Percentiles rank a stretch among this genome's conserved stretches.
Evolutionary conservation across 495 filamentous ascomycete species (phyloP).

Genomic region (Penicillium maclennaniae): DNA sequence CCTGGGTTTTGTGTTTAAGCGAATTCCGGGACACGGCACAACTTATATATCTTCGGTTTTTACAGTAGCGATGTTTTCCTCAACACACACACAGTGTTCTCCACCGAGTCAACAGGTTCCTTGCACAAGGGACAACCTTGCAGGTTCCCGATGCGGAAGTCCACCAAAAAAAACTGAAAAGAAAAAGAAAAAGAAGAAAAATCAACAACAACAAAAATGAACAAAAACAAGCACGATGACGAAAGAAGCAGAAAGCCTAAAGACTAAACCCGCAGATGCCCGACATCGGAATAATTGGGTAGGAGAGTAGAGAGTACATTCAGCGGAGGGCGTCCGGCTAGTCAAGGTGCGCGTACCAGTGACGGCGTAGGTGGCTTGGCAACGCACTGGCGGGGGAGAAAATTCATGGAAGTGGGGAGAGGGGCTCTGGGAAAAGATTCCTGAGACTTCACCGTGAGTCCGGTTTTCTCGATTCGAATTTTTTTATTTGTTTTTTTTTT

Average conservation of each 20-base stretch:
- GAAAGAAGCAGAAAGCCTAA: neutral
- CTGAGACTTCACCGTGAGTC: neutral
- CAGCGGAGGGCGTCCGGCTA: neutral
- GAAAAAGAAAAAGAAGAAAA: too few species aligned
- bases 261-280: constrained; percentile 1
- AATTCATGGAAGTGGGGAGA: neutral
- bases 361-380: neutral
- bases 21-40: neutral
- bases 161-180: neutral
- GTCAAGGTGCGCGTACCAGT: neutral
- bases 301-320: neutral
- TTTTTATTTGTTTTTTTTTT: constrained; percentile 2
- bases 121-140: constrained; percentile 7
- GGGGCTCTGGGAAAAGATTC: neutral
- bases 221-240: neutral
- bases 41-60: neutral
- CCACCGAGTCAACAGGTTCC: constrained; percentile 7
- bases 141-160: neutral
- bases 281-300: constrained; percentile 19
- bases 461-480: neutral
- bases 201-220: too few species aligned
- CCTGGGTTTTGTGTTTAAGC: neutral
- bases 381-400: neutral
- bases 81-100: neutral
- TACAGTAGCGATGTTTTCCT: neutral